A percentile compares a stretch with the other conserved stretches of the same genome.
Conservation (phyloP, 2,329 filamentous ascomycete genomes). For the Clonostachys chloroleuca region DNA sequence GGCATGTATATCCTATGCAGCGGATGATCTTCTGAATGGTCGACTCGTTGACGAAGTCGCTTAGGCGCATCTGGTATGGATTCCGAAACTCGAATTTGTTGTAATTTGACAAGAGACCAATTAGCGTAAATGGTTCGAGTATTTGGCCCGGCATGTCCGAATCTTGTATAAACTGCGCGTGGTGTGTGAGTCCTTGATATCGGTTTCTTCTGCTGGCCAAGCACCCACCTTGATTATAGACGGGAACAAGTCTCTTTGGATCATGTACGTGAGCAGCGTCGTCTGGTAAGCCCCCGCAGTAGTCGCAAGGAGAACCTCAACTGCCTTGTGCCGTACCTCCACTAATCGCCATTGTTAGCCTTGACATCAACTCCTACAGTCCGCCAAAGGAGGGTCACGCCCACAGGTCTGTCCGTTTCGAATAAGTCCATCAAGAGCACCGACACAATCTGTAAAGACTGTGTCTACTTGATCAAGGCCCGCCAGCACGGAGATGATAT, state of each 20-base stretch:
- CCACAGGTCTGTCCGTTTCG: slow-evolving; percentile 68
- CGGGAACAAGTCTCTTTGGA: slow-evolving; percentile 90
- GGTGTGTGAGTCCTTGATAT: neutral
- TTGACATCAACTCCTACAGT: neutral
- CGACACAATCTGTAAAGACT: slow-evolving; percentile 85
- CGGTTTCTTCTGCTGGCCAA: neutral
- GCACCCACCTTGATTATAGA: slow-evolving; percentile 80
- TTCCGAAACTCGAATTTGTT: slow-evolving; percentile 99
- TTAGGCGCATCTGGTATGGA: slow-evolving; percentile 84
- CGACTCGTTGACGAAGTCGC: slow-evolving; percentile 91
- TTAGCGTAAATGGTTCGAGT: slow-evolving; percentile 73
- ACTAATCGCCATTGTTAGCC: slow-evolving; percentile 38
- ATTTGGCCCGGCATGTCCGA: slow-evolving; percentile 59
- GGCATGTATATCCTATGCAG: slow-evolving; percentile 71
- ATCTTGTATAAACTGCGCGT: slow-evolving; percentile 71
- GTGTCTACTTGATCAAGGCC: slow-evolving; percentile 85
- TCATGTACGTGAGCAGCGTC: slow-evolving; percentile 89
- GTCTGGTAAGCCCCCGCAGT: slow-evolving; percentile 95
- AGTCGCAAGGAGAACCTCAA: slow-evolving; percentile 76
- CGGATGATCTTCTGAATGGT: slow-evolving; percentile 79
- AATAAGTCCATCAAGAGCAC: slow-evolving; percentile 76
- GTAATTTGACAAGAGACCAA: slow-evolving; percentile 91
- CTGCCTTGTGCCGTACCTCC: slow-evolving; percentile 71
- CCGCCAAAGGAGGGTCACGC: slow-evolving; percentile 15
- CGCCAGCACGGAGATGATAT: slow-evolving; percentile 85